These are phyloP conservation scores for Aeschynomene evenia DNA, from an alignment of 306 rosid genomes.

Conservation along the genomic window DNA sequence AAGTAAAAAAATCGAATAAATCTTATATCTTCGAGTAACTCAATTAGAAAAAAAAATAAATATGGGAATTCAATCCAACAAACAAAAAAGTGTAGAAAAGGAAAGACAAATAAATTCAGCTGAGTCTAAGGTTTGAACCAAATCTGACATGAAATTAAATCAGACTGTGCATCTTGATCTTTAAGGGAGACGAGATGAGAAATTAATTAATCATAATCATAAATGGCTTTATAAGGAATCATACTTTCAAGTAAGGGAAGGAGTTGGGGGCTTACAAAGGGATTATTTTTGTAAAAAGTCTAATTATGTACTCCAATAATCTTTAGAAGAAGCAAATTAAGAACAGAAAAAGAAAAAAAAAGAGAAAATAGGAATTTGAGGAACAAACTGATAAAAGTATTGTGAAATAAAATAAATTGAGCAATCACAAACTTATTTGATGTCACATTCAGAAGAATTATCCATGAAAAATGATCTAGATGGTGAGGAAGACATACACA, in stretches of 20 bases:
- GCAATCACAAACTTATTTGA: neutral
- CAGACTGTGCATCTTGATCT: neutral
- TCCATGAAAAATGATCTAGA: too few species aligned
- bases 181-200: too few species aligned
- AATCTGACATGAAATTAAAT: neutral
- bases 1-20: neutral
- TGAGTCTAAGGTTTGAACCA: too few species aligned
- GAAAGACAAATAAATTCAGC: neutral
- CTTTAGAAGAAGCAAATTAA: neutral
- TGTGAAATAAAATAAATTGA: neutral
- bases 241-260: neutral
- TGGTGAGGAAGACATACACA: conserved; percentile 16
- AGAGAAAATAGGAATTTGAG: neutral
- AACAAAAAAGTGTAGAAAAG: neutral
- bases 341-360: neutral
- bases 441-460: too few species aligned
- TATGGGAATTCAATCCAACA: neutral
- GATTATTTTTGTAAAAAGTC: neutral
- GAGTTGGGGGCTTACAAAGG: neutral
- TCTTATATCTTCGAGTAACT: neutral
- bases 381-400: neutral
- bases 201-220: neutral
- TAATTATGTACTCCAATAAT: too few species aligned
- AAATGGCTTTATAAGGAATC: too few species aligned
- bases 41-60: neutral